Base-by-base conservation (phyloP, 2,329 filamentous ascomycete genomes). In the Aspergillus arachidicola region DNA sequence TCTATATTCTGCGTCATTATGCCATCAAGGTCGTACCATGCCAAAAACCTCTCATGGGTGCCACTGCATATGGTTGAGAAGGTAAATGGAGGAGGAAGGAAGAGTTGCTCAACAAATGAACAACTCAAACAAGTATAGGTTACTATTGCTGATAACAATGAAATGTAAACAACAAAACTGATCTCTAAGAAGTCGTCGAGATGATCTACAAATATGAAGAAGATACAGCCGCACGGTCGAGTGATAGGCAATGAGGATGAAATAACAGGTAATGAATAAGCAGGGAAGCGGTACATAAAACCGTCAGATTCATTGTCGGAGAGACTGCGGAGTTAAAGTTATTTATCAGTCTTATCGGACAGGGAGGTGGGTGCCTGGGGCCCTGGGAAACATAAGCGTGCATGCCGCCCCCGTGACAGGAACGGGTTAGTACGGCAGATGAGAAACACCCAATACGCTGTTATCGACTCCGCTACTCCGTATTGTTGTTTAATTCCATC, bases 1-100 rank as follows among this genome's bases (percentile, higher is more conserved):
- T 88, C 85, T 63, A 85, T 87, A 41, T 88, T 86, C 72, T 90
- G 90, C 76, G 92, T 89, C 89, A 92, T 92, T 36, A 69, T 73
- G 53, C 19, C 41, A 38, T 55, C 12, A 60, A 58, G 6, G 7
- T 3, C 12, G 4, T 38, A n/a, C 11, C 41, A 16, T 5, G 32
- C 14, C 6, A 30, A n/a, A 16, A 36, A 23, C 10, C 41, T 34
- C 10, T 32, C 48, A 51, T 23, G 19, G 16, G 10, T 3, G 7
- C 16, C 28, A 51, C 48, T 32, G 48, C 19, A 51, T 32, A 51
- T 51, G 28, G 28, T 32, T 32, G 16, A 19, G 38, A 41, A 41
- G 16, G 16, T 50, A 19, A 28, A n/a, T 10, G 16, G 38, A 41
- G 26, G 23, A 41, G 46, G 14, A 28, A 41, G 46, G 14, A 28